Percentiles rank a stretch among this genome's conserved stretches.
Evolutionary conservation across 495 filamentous ascomycete genomes (phyloP).

Genomic region (Xeromyces bisporus): DNA sequence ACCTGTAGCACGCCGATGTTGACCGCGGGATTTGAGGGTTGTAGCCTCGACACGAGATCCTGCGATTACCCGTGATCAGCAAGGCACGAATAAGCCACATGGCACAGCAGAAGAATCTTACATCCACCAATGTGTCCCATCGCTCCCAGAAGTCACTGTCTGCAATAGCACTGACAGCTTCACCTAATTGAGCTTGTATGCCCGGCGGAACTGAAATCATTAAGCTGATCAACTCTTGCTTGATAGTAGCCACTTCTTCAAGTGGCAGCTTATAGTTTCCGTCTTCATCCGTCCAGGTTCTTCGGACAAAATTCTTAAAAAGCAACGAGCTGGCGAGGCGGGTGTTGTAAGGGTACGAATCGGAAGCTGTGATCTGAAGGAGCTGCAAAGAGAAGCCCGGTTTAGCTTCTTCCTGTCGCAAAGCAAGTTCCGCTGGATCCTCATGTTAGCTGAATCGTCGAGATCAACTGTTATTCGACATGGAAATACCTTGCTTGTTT

Average conservation of each 20-base stretch:
- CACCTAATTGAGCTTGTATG: constrained; percentile 86
- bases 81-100: constrained; percentile 1
- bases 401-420: constrained; percentile 59
- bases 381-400: constrained; percentile 75
- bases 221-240: constrained; percentile 80
- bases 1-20: constrained; percentile 94
- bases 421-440: constrained; percentile 53
- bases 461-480: too few relatives aligned
- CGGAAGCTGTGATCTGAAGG: constrained; percentile 70
- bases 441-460: constrained; percentile 8
- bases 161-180: constrained; percentile 90
- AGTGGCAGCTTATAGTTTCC: constrained; percentile 70
- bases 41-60: constrained; percentile 80
- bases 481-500: constrained; percentile 79
- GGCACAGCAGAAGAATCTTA: constrained; percentile 14
- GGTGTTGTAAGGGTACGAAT: constrained; percentile 48
- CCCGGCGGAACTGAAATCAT: constrained; percentile 82
- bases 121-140: constrained; percentile 85
- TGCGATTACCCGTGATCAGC: constrained; percentile 11
- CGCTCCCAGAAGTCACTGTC: constrained; percentile 93
- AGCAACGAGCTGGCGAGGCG: constrained; percentile 81
- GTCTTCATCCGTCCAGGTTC: constrained; percentile 87
- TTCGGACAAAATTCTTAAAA: constrained; percentile 96
- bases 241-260: constrained; percentile 74
- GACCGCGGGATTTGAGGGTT: constrained; percentile 52